Base-by-base conservation (phyloP, 169 alveolate genomes). In the Eimeria brunetti region DNA sequence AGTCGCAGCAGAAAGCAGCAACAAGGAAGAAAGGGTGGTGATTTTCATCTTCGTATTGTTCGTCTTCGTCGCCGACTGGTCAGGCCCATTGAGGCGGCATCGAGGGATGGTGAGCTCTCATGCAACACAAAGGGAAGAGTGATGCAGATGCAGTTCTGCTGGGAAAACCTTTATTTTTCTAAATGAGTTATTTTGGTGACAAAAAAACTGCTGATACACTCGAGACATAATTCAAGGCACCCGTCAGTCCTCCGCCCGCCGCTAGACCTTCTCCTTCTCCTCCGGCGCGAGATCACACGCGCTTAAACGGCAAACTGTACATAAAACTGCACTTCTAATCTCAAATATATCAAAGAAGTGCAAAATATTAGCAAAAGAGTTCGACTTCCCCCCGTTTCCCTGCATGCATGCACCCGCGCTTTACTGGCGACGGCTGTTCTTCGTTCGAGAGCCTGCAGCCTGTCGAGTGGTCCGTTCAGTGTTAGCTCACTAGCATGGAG, bases 241-340 rank as follows among this genome's bases (percentile, higher is more conserved):
- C 78, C 78, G n/a, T 69, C 78, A 1, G 78, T 30, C 49, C 78
- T 22, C 78, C 49, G 78, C 78, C 78, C 78, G n/a, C 78, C 78
- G 78, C 78, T 33, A 69, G 78, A 69, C 78, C 78, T 33, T 69
- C 49, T 49, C 33, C 27, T 33, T 49, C 78, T 69, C 49, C 78
- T 69, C 78, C n/a, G 9, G 49, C 78, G 20, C 8, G 33, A 69
- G 78, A 33, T 49, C n/a, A 0, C 78, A 69, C 33, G 78, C 49
- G 78, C 27, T 33, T 14, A 69, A 69, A 8, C 49, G 44, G 8
- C 49, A 69, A 14, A 69, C 78, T 69, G 44, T 33, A 22, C 49
- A 22, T 3, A 12, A 69, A n/a, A 16, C 27, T 6, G 27, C 24
- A 0, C 27, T 69, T 22, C 49, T 33, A 33, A 11, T 69, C 49